Conservation (phyloP, 129 eudicot genomes). For the Tanacetum coccineum region DNA sequence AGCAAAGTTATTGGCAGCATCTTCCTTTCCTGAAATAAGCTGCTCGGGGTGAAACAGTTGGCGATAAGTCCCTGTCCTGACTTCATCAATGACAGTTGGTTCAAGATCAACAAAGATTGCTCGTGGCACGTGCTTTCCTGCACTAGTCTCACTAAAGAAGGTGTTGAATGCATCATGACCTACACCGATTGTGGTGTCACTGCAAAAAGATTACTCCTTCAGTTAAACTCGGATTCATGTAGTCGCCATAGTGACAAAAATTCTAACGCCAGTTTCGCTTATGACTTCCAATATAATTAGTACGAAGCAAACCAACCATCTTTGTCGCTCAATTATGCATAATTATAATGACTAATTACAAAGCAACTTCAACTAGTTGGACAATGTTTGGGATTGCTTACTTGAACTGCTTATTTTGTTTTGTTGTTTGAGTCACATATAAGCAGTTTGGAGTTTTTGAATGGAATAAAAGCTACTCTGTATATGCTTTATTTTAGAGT, state of each 20-base stretch:
- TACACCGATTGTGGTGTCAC: conserved; percentile 75
- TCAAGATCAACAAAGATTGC: conserved; percentile 95
- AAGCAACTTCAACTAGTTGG: too few relatives aligned
- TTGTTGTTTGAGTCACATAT: too few relatives aligned
- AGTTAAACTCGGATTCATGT: conserved; percentile 15
- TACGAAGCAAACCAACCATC: too few relatives aligned
- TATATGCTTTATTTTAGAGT: too few relatives aligned
- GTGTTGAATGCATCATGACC: conserved; percentile 94
- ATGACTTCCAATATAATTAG: too few relatives aligned
- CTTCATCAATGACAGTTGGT: conserved; percentile 95
- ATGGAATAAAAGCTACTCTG: too few relatives aligned
- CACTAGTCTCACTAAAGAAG: conserved; percentile 87
- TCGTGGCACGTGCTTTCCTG: conserved; percentile 94
- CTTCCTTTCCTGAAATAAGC: conserved; percentile 96
- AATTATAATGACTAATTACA: too few relatives aligned
- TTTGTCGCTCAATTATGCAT: too few relatives aligned
- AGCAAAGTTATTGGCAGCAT: conserved; percentile 96
- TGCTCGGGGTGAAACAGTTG: conserved; percentile 97
- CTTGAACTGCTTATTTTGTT: too few relatives aligned
- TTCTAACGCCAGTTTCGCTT: background rate
- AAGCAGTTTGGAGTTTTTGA: too few relatives aligned
- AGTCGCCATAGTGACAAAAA: background rate
- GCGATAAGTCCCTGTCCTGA: conserved; percentile 80
- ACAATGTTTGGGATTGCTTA: too few relatives aligned
- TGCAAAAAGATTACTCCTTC: conserved; percentile 27